phyloP scores from a whole-genome alignment of 805 yeast species.

The Torulaspora maleeae region DNA sequence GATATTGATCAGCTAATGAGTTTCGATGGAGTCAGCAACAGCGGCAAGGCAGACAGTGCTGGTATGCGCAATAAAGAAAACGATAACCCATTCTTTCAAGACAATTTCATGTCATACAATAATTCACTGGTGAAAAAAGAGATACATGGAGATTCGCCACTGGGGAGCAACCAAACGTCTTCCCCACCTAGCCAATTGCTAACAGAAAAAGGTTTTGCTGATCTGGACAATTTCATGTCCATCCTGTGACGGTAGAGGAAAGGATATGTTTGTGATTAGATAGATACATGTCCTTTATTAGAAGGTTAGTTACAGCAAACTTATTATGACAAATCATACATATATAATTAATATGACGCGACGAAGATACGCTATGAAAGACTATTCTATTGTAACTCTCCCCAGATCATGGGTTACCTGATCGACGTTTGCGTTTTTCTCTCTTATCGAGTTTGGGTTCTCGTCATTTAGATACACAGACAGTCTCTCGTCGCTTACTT shows the following conservation, averaged over 20 bases:
- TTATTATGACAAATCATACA: slow-evolving; percentile 3
- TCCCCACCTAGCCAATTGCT: slow-evolving; percentile 25
- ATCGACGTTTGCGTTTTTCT: slow-evolving; percentile 16
- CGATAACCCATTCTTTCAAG: slow-evolving; percentile 10
- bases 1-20: slow-evolving; percentile 10
- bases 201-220: slow-evolving; percentile 28
- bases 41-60: not conserved
- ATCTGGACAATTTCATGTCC: slow-evolving; percentile 32
- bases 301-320: not conserved
- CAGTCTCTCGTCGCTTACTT: slow-evolving; percentile 63
- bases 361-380: slow-evolving; percentile 1
- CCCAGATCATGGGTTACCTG: slow-evolving; percentile 15
- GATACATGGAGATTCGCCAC: slow-evolving; percentile 15
- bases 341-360: slow-evolving; percentile 3
- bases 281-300: not conserved
- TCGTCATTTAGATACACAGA: slow-evolving; percentile 60
- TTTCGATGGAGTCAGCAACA: not conserved
- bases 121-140: slow-evolving; percentile 8
- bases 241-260: slow-evolving; percentile 14
- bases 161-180: slow-evolving; percentile 16
- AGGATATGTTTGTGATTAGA: not conserved
- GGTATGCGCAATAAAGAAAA: not conserved
- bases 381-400: slow-evolving; percentile 12
- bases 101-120: slow-evolving; percentile 1
- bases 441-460: slow-evolving; percentile 25